phyloP scores from a whole-genome alignment of 1,284 basidiomycete species.

The Boletus putidus region DNA sequence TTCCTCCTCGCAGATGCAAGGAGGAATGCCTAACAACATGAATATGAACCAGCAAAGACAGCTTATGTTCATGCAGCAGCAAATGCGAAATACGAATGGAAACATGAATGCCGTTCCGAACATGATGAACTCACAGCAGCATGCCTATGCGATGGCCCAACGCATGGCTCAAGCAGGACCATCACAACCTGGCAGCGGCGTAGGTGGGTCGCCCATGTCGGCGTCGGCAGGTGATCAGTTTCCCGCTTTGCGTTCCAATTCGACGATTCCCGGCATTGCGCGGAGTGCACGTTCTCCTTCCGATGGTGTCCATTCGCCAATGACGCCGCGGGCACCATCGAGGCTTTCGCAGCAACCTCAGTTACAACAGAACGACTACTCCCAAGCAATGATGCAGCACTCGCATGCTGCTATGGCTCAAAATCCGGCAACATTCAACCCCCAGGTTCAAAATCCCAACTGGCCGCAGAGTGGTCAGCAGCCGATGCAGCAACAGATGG shows the following conservation, averaged over 20 bases:
- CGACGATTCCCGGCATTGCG: constrained; percentile 67
- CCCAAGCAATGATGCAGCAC: constrained; percentile 42
- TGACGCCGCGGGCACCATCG: constrained; percentile 50
- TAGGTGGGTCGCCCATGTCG: constrained; percentile 38
- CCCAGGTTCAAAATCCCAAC: constrained; percentile 31
- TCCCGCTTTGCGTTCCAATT: constrained; percentile 52
- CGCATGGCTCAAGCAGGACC: constrained; percentile 43
- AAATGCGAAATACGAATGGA: constrained; percentile 37
- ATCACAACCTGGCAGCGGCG: constrained; percentile 30
- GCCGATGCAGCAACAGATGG: constrained; percentile 40
- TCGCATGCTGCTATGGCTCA: constrained; percentile 27
- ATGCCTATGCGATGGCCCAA: constrained; percentile 42
- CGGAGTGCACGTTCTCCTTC: constrained; percentile 69
- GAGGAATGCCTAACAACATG: constrained; percentile 35
- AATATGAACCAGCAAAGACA: constrained; percentile 46
- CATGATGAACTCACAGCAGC: constrained; percentile 40
- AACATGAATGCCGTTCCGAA: constrained; percentile 33
- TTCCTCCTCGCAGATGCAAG: constrained; percentile 33
- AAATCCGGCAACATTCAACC: constrained; percentile 32
- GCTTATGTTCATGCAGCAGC: constrained; percentile 44
- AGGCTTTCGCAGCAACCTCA: constrained; percentile 43
- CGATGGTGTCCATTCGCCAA: constrained; percentile 58
- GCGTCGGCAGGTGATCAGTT: constrained; percentile 35
- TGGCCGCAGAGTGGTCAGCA: constrained; percentile 41
- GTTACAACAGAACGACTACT: constrained; percentile 38